Base-by-base conservation (phyloP, 805 yeast species). In the Candida insectorum region DNA sequence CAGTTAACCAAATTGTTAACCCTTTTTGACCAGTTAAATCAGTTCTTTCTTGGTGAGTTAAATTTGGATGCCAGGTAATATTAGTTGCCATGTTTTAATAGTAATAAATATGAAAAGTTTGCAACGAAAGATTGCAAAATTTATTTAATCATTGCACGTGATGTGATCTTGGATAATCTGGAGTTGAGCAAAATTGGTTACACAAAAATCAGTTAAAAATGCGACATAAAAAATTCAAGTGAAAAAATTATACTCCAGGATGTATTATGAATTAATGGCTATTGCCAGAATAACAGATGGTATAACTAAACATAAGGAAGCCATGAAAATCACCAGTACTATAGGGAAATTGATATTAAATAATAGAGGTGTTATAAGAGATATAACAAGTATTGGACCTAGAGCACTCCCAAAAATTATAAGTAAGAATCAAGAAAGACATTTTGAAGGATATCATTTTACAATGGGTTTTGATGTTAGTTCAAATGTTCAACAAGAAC, bases 41-140 rank as follows among this genome's bases (percentile, higher is more conserved):
- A 30, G 75, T 63, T 52, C 97, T 84, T 65, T 91, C 96, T 14
- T 71, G 79, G 60, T 83, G 87, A 15, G 93, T 80, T 49, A 91
- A 68, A 54, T 93, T 91, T 48, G 77, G 79, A 66, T 91, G 97
- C 97, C 97, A 91, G 45, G 97, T 88, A 60, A 91, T 87, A 57
- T 91, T 91, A 26, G 96, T 81, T 45, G 96, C 93, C 97, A 91
- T 91, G 47, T 40, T 58, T 16, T 8, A 12, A 3, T n/a, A 21
- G 26, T 4, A 13, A 26, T 12, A 18, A 15, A 16, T 16, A 11
- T 16, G 30, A 27, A 27, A 16, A 24, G n/a, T 24, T 24, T 24
- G n/a, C 6, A 13, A 13, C 16, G 9, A 7, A n/a, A 13, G 33
- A 34, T 26, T 34, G 30, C 34, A 26, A 34, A 20, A 27, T 32